Base-by-base conservation (phyloP, 306 rosid genomes). In the Fagus sylvatica region DNA sequence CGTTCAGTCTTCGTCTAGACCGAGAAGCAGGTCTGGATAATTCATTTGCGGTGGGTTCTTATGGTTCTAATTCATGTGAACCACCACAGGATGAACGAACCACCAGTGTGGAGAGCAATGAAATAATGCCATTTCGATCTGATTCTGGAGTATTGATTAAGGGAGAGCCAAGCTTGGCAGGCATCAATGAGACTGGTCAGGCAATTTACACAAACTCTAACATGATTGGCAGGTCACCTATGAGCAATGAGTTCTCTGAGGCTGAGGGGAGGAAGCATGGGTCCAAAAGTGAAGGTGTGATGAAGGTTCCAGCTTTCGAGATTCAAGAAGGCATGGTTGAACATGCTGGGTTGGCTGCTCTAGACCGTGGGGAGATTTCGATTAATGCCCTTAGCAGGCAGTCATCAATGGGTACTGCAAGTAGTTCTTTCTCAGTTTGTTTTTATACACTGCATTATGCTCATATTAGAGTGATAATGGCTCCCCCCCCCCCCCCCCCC, bases 251-350 rank as follows among this genome's bases (percentile, higher is more conserved):
- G 36, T 76, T 53, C 34, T 46, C n/a, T 0, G 89, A 80, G 71
- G 49, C 75, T 56, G 89, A 80, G 30, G 65, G 82, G 17, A 62
- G 84, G 82, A 81, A 65, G 55, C 46, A 39, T 32, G 87, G 79
- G 15, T 46, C 69, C 30, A 80, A 75, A 74, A 72, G 78, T 71
- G 91, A 83, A 64, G 80, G 81, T 55, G 32, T 83, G 84, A 49
- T 39, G 51, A 83, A 67, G 80, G 54, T 76, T 33, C 83, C 69
- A 41, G 60, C 72, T 48, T 85, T 80, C 17, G 88, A 85, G 78
- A 66, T 49, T 39, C 91, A 49, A 73, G 89, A 85, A 72, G 76
- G 77, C 69, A 64, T 79, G 80, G 80, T 78, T 53, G 87, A 87
- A 59, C 81, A 82, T 65, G 82, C 81, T 66, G 79, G 76, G 28